phyloP scores from a whole-genome alignment of 257 asterid genomes.

The Nicotiana otophora region DNA sequence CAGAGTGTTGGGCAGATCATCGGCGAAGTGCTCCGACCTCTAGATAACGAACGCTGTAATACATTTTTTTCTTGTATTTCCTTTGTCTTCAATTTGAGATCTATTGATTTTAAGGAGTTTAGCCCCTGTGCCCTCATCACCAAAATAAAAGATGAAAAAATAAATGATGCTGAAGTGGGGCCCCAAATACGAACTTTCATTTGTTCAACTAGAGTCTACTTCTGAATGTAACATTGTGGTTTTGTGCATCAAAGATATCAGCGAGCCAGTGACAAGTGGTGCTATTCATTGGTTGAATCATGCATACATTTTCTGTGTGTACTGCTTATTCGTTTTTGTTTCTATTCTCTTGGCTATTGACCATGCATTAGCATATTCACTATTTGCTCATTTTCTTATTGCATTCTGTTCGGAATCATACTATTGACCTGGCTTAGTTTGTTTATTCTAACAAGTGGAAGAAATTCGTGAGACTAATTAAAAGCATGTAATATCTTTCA shows the following conservation, averaged over 20 bases:
- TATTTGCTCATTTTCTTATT: neutral
- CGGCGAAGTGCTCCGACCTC: conserved; percentile 93
- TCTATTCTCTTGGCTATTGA: neutral
- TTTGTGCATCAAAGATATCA: neutral
- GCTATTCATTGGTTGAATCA: neutral
- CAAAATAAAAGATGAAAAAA: neutral
- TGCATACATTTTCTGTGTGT: neutral
- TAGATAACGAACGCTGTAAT: conserved; percentile 83
- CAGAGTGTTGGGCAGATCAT: conserved; percentile 97
- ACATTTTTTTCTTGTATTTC: conserved; percentile 2
- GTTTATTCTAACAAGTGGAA: neutral
- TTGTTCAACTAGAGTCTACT: neutral
- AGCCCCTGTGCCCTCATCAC: neutral
- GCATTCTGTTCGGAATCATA: neutral
- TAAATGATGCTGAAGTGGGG: neutral
- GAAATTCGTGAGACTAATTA: neutral
- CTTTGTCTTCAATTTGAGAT: neutral
- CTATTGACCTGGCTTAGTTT: neutral
- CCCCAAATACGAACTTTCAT: neutral
- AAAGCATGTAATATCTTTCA: neutral
- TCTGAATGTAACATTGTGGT: neutral
- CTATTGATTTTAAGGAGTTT: neutral
- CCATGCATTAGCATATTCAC: neutral
- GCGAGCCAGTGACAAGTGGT: conserved; percentile 1
- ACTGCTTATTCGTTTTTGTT: neutral